Evolutionary conservation across 176 grass and related monocot species (phyloP), one percentile per base, ranked within the genome.

Genomic region (Oryza brachyantha): DNA sequence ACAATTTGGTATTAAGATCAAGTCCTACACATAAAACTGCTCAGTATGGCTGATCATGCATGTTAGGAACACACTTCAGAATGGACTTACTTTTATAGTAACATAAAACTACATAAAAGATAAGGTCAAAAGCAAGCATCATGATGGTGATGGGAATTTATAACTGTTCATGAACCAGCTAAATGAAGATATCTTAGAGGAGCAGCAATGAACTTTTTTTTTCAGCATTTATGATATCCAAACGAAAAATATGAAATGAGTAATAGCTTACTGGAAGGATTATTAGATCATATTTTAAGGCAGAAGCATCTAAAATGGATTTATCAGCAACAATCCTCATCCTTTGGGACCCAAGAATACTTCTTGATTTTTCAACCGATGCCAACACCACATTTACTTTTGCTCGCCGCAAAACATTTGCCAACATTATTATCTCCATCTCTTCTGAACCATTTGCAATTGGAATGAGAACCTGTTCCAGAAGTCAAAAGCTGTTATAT

Each of bases 371-470:
- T 88, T 92, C 92, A 79, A 94, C 70, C 41, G 92, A 98, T 43
- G 89, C 92, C 87, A 98, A 83, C 72, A 94, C 83, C 41, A 93
- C 95, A 89, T 94, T 74, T 78, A 94, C 76, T 45, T 92, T 93
- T 70, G 95, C 92, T 24, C 95, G 83, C 77, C 95, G 88, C 78
- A 94, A 90, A 70, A 98, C 83, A 86, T 94, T 87, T 13, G 81
- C 80, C 77, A 98, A 66, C 57, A 90, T 92, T 66, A 92, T 79
- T 25, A 92, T 85, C 76, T 92, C 95, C 85, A 98, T 92, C 55
- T 94, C 95, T 85, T 98, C 95, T 39, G 83, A 98, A 13, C 89
- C 95, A 89, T 98, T 87, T 79, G 95, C 92, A 74, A 98, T 83
- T 46, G 95, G 95, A 76, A 98, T 76, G 58, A 98, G 89, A 83